These are phyloP conservation scores for Oenanthe sinensis DNA, from an alignment of 129 eudicot species.

Conservation along the genomic window DNA sequence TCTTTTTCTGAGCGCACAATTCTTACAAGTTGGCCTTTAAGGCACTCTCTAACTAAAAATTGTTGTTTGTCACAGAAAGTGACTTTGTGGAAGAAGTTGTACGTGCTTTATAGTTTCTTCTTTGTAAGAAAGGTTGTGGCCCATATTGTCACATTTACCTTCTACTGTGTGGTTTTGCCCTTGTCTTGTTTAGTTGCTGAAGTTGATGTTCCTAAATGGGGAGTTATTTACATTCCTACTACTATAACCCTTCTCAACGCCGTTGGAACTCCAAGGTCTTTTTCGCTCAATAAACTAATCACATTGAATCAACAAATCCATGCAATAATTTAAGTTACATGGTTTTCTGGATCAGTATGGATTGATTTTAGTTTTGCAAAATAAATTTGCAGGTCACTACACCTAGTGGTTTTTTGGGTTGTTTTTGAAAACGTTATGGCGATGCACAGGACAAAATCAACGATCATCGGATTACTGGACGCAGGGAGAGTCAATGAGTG, in stretches of 20 bases:
- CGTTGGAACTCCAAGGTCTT: slow-evolving; percentile 80
- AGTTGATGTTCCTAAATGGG: slow-evolving; percentile 84
- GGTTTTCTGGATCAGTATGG: not conserved
- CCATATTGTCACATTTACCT: slow-evolving; percentile 72
- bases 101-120: slow-evolving; percentile 90
- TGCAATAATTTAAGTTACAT: not conserved
- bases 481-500: slow-evolving; percentile 57
- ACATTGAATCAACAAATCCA: not conserved
- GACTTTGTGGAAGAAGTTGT: slow-evolving; percentile 62
- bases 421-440: slow-evolving; percentile 79
- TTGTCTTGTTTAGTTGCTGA: slow-evolving; percentile 68
- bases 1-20: too few relatives aligned
- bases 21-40: not conserved
- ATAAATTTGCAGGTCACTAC: slow-evolving; percentile 36
- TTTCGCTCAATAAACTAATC: not conserved
- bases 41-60: not conserved
- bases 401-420: slow-evolving; percentile 59
- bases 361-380: not conserved
- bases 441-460: slow-evolving; percentile 62
- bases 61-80: slow-evolving; percentile 61
- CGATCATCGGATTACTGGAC: slow-evolving; percentile 56
- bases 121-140: slow-evolving; percentile 81
- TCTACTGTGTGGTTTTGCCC: slow-evolving; percentile 75
- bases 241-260: slow-evolving; percentile 69
- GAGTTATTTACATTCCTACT: slow-evolving; percentile 71